These are phyloP conservation scores for Polyporus arcularius DNA, from an alignment of 768 basidiomycete genomes.

Conservation along the genomic window DNA sequence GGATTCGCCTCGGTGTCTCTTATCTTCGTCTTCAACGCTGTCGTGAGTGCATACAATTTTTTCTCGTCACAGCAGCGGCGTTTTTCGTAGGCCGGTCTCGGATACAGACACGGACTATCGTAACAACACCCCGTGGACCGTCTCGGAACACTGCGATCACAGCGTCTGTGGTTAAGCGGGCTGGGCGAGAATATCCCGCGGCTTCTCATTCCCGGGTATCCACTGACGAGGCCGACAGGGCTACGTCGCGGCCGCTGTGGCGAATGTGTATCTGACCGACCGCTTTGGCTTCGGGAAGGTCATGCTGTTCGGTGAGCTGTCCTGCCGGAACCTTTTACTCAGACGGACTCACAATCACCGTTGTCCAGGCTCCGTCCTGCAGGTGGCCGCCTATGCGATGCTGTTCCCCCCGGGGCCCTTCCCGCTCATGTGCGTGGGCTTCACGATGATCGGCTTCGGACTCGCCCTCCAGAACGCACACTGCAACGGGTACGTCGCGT, in stretches of 20 bases:
- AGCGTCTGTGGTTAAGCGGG: too few species aligned
- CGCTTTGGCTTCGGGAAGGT: conserved; percentile 54
- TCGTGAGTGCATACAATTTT: conserved; percentile 32
- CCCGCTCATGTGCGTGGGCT: conserved; percentile 57
- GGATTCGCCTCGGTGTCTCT: conserved; percentile 57
- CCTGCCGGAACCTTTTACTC: background rate
- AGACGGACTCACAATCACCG: background rate
- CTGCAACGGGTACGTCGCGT: conserved; percentile 69
- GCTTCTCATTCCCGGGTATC: too few species aligned
- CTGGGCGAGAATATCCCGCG: too few species aligned
- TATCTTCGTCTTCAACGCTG: conserved; percentile 53
- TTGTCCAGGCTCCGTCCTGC: conserved; percentile 48
- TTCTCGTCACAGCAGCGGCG: too few species aligned
- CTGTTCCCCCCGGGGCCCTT: conserved; percentile 62
- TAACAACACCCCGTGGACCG: too few species aligned
- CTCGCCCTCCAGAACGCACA: conserved; percentile 61
- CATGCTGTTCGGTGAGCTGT: conserved; percentile 6
- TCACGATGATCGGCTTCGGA: conserved; percentile 50
- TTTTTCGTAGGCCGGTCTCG: too few species aligned
- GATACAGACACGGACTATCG: too few species aligned
- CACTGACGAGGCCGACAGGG: conserved; percentile 34
- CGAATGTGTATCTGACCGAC: conserved; percentile 50
- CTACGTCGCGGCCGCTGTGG: conserved; percentile 48
- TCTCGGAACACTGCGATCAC: too few species aligned
- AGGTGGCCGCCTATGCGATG: conserved; percentile 55